Percentiles rank a stretch among this genome's conserved stretches.
phyloP scores from a whole-genome alignment of 495 filamentous ascomycete species.

The Xylaria flabelliformis region DNA sequence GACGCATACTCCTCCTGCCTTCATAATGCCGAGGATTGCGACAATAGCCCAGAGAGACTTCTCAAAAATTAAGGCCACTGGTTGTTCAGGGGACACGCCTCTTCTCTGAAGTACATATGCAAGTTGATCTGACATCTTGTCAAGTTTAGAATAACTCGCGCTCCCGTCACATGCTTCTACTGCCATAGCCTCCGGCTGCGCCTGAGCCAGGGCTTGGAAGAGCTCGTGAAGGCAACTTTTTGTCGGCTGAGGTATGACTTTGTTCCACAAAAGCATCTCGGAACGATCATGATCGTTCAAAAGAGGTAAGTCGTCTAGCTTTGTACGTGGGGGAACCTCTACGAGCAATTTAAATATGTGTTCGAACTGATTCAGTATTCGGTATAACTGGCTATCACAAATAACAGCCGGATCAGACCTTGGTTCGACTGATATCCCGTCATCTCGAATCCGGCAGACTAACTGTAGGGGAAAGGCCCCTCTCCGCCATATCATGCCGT shows the following conservation, averaged over 20 bases:
- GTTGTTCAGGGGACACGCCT: slow-evolving; percentile 39
- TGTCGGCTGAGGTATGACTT: slow-evolving; percentile 39
- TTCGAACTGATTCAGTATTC: slow-evolving; percentile 21
- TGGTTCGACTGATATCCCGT: slow-evolving; percentile 9
- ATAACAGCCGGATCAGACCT: slow-evolving; percentile 9
- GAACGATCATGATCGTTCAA: slow-evolving; percentile 47
- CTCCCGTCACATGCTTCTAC: slow-evolving; percentile 54
- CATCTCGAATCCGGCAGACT: slow-evolving; percentile 7
- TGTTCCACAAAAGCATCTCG: slow-evolving; percentile 56
- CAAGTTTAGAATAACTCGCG: slow-evolving; percentile 58
- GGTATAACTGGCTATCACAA: background rate
- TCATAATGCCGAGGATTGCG: slow-evolving; percentile 53
- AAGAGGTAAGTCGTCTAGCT: slow-evolving; percentile 46
- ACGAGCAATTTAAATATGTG: slow-evolving; percentile 15
- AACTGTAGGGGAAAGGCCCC: slow-evolving; percentile 8
- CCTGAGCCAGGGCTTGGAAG: background rate
- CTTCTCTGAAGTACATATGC: slow-evolving; percentile 38
- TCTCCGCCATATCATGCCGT: background rate
- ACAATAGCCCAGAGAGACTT: slow-evolving; percentile 56
- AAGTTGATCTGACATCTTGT: slow-evolving; percentile 52
- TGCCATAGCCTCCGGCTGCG: slow-evolving; percentile 25
- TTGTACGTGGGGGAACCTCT: slow-evolving; percentile 11
- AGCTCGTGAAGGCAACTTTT: slow-evolving; percentile 34
- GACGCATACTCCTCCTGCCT: slow-evolving; percentile 55
- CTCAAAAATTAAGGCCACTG: slow-evolving; percentile 56